Conservation (phyloP, 345 rosid species). For the Boechera retrofracta region DNA sequence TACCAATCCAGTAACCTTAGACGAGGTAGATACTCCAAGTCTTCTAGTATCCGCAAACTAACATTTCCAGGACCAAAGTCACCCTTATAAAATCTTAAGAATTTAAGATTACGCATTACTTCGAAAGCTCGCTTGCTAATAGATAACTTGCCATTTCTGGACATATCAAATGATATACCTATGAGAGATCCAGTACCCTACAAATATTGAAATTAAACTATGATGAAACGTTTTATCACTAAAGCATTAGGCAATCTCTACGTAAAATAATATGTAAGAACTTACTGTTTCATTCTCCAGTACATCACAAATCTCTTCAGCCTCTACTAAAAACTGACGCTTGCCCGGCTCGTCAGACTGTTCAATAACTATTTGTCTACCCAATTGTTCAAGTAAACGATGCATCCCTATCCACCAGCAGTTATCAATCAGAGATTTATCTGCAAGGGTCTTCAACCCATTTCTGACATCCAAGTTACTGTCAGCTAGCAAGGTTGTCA, state of each 20-base stretch:
- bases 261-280: background rate
- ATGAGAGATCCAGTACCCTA: conserved; percentile 33
- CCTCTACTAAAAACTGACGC: conserved; percentile 23
- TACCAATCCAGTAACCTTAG: conserved; percentile 23
- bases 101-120: conserved; percentile 34
- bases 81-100: background rate
- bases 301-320: conserved; percentile 25
- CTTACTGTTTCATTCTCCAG: conserved; percentile 30
- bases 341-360: conserved; percentile 26
- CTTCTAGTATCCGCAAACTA: background rate
- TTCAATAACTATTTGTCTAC: conserved; percentile 11
- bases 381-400: conserved; percentile 35
- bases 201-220: background rate
- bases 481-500: background rate
- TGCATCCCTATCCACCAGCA: background rate
- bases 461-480: background rate
- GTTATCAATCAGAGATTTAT: conserved; percentile 17
- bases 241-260: background rate
- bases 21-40: conserved; percentile 6
- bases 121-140: background rate
- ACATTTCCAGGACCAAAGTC: no score
- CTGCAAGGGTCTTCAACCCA: background rate
- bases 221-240: background rate
- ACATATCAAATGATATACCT: conserved; percentile 23
- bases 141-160: background rate